Base-by-base conservation (phyloP, 495 filamentous ascomycete genomes). In the Monascus purpureus region DNA sequence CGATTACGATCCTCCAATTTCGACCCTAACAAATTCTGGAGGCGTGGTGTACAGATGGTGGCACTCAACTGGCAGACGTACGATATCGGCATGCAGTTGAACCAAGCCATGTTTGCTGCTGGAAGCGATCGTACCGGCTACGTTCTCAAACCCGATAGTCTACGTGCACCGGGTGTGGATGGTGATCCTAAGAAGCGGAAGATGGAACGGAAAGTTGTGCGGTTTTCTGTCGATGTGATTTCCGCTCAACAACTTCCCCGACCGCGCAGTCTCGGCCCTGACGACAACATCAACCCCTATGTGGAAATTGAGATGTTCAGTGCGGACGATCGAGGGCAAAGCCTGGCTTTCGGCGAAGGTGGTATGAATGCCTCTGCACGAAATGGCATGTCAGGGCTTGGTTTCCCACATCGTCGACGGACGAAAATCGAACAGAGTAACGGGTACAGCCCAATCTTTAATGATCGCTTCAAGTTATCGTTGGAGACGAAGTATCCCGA, bases 61-160 rank as follows among this genome's bases (percentile, higher is more conserved):
- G 90, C 90, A 1, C 65, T 93, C 39, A 97, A 97, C 53, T 97
- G 90, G 90, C 90, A 97, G 53, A 97, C 88, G 0, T 95, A 90
- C 44, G 90, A 96, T 43, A 66, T 86, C 17, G 80, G 82, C 11
- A 85, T 93, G 75, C 86, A 96, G 50, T 63, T 95, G 49, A 96
- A 96, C 43, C 82, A 88, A 33, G 90, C 90, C 39, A 97, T 97
- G 90, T 97, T 96, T 53, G 80, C 83, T n/a, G 79, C 83, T 31
- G 85, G 85, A 17, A 74, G 72, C 13, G 90, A 94, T 55, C 72
- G 75, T 31, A 78, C 79, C 6, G 90, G 90, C 13, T 97, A 94
- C 42, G 82, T 96, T 14, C 70, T 96, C 24, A 97, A 97, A 53
- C 90, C 90, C 4, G 68, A 78, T 29, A 80, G 85, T 42, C 71